phyloP scores from a whole-genome alignment of 768 basidiomycete genomes.

The Pleurotus tuoliensis region DNA sequence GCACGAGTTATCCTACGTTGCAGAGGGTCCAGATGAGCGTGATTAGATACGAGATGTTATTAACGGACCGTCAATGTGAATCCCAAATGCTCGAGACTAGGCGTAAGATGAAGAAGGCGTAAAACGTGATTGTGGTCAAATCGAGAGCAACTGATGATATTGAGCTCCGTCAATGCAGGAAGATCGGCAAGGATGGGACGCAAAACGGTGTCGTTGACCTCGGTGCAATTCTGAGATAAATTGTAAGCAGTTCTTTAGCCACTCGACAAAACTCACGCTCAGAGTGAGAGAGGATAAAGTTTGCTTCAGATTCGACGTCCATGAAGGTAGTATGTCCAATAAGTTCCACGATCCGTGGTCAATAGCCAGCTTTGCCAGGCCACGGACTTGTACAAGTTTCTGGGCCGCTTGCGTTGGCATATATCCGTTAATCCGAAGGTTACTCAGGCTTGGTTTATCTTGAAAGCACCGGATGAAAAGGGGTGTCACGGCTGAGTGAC shows the following conservation, averaged over 20 bases:
- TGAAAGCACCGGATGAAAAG: slow-evolving; percentile 46
- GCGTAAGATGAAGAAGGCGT: slow-evolving; percentile 41
- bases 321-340: slow-evolving; percentile 53
- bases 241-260: not conserved
- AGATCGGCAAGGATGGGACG: slow-evolving; percentile 43
- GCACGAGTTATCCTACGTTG: slow-evolving; percentile 32
- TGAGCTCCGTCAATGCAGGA: slow-evolving; percentile 52
- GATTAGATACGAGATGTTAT: slow-evolving; percentile 1
- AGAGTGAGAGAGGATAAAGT: slow-evolving; percentile 55
- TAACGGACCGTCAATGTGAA: slow-evolving; percentile 54
- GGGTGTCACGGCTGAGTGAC: slow-evolving; percentile 44
- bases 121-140: slow-evolving; percentile 51
- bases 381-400: slow-evolving; percentile 34
- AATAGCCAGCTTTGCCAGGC: slow-evolving; percentile 44
- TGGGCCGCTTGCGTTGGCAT: slow-evolving; percentile 49
- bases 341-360: slow-evolving; percentile 63
- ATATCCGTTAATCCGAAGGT: slow-evolving; percentile 47
- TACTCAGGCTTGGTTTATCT: slow-evolving; percentile 38
- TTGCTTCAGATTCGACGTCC: slow-evolving; percentile 39
- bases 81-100: slow-evolving; percentile 56
- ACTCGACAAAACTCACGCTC: slow-evolving; percentile 42
- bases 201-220: slow-evolving; percentile 51
- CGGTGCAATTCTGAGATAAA: slow-evolving; percentile 46
- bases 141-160: slow-evolving; percentile 58
- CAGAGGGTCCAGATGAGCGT: slow-evolving; percentile 2